Conservation (phyloP, 192 early-diverging fungal species). For the Chytriomyces sp. region DNA sequence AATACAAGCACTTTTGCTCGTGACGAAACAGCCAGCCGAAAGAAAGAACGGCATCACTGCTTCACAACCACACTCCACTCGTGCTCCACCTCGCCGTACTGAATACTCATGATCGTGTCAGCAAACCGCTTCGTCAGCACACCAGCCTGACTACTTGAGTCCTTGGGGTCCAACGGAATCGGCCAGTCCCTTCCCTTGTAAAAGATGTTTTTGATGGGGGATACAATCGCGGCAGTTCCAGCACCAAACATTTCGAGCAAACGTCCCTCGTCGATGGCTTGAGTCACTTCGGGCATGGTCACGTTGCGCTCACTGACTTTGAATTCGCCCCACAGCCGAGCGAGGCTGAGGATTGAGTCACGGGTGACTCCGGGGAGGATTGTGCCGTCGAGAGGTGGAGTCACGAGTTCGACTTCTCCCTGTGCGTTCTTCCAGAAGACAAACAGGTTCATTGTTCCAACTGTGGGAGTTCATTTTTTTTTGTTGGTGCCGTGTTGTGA, state of each 20-base stretch:
- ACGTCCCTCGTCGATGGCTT: constrained; percentile 78
- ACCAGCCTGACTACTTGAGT: constrained; percentile 81
- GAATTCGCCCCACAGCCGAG: constrained; percentile 83
- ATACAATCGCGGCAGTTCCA: constrained; percentile 95
- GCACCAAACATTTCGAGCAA: constrained; percentile 93
- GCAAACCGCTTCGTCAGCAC: constrained; percentile 81
- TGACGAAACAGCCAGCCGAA: no score
- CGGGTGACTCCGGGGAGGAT: constrained; percentile 96
- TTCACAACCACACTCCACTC: constrained; percentile 89
- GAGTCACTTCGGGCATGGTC: constrained; percentile 76
- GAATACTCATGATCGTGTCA: constrained; percentile 87
- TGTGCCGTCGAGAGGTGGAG: constrained; percentile 91
- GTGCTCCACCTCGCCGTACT: constrained; percentile 86
- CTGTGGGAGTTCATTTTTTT: no score
- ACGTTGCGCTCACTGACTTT: constrained; percentile 85
- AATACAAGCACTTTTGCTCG: no score
- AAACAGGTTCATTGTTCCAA: constrained; percentile 98
- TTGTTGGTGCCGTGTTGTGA: neutral
- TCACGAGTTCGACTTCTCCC: constrained; percentile 84
- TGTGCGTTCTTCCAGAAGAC: constrained; percentile 82
- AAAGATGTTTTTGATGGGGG: constrained; percentile 85
- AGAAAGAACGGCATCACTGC: neutral
- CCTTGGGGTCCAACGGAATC: constrained; percentile 86
- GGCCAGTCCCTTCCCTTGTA: constrained; percentile 78
- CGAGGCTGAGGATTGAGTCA: constrained; percentile 84